Evolutionary conservation across 345 rosid species (phyloP).

Genomic region (Lenwebbia sp.): DNA sequence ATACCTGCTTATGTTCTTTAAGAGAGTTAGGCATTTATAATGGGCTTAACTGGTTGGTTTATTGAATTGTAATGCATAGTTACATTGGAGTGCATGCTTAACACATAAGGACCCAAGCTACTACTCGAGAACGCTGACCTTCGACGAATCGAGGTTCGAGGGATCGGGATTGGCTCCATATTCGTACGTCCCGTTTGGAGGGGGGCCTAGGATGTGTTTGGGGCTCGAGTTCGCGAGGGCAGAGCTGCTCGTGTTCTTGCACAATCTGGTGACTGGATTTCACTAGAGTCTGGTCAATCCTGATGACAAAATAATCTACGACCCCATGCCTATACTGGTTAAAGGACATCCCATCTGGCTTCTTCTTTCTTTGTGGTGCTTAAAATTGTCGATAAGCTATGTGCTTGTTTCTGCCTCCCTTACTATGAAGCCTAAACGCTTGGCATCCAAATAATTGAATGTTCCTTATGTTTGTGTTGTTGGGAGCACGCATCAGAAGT

Average conservation of each 20-base stretch:
- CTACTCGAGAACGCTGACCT: not conserved
- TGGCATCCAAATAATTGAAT: not conserved
- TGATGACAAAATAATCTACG: not conserved
- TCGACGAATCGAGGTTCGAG: slow-evolving; percentile 12
- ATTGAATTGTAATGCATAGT: not conserved
- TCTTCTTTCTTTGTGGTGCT: not conserved
- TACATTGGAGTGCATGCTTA: not conserved
- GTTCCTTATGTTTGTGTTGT: too few relatives aligned
- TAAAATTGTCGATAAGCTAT: not conserved
- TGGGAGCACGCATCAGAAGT: too few relatives aligned
- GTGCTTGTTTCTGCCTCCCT: not conserved
- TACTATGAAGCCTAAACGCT: not conserved
- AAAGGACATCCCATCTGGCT: slow-evolving; percentile 6
- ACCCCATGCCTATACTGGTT: slow-evolving; percentile 5
- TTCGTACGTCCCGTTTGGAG: too few relatives aligned
- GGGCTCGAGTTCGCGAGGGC: too few relatives aligned
- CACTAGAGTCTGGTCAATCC: slow-evolving; percentile 5
- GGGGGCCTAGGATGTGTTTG: too few relatives aligned
- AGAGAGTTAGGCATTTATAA: not conserved
- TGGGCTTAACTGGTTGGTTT: not conserved
- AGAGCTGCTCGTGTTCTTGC: too few relatives aligned
- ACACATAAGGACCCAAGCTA: slow-evolving; percentile 4
- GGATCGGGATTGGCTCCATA: too few relatives aligned
- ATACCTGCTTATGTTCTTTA: too few relatives aligned
- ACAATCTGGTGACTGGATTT: slow-evolving; percentile 11